phyloP scores from a whole-genome alignment of 192 early-diverging fungal species.

The Funneliformis mosseae region DNA sequence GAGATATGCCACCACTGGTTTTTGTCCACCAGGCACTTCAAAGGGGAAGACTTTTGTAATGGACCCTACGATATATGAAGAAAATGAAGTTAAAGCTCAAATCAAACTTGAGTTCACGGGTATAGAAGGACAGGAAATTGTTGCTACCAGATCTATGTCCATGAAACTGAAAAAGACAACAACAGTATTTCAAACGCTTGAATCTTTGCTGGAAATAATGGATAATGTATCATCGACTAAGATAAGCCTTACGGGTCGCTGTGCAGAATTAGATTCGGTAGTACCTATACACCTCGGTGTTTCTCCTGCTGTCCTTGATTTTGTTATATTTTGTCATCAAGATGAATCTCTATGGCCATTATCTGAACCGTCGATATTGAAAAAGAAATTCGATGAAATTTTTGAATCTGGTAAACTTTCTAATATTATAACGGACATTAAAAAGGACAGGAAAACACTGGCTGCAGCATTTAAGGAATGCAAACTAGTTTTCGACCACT shows the following conservation, averaged over 20 bases:
- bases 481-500: slow-evolving; percentile 61
- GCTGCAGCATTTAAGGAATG: slow-evolving; percentile 62
- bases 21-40: slow-evolving; percentile 83
- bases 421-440: slow-evolving; percentile 86
- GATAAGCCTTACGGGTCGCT: slow-evolving; percentile 75
- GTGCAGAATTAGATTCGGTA: slow-evolving; percentile 84
- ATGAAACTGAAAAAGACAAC: slow-evolving; percentile 67
- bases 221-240: slow-evolving; percentile 60
- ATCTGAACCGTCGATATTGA: slow-evolving; percentile 79
- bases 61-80: slow-evolving; percentile 83
- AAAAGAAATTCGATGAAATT: slow-evolving; percentile 99
- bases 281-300: slow-evolving; percentile 88
- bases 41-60: slow-evolving; percentile 87
- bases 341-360: slow-evolving; percentile 98
- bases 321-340: slow-evolving; percentile 99
- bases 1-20: slow-evolving; percentile 94
- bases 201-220: slow-evolving; percentile 65
- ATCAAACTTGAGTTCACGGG: slow-evolving; percentile 85
- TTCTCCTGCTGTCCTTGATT: slow-evolving; percentile 89
- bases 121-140: slow-evolving; percentile 68
- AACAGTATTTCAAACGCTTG: slow-evolving; percentile 75
- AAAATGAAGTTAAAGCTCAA: slow-evolving; percentile 87
- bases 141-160: slow-evolving; percentile 75
- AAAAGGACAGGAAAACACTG: slow-evolving; percentile 61
- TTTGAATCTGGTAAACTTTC: slow-evolving; percentile 93